Conservation (phyloP, 1,139 yeast genomes). For the Candida sp. region DNA sequence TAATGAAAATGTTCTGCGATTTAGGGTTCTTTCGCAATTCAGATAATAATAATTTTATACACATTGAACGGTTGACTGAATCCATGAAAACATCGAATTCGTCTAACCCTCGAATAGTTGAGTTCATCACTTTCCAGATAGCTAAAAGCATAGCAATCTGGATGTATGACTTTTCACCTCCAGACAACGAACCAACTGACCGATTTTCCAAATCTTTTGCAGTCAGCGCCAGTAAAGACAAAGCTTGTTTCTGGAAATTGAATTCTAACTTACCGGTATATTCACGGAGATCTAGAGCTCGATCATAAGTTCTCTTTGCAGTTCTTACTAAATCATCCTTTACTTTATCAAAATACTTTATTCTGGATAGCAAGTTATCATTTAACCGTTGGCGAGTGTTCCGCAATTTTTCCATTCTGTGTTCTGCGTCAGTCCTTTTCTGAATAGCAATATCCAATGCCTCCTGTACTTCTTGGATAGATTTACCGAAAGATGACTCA, state of each 20-base stretch:
- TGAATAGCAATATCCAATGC: constrained; percentile 23
- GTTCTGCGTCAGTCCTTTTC: constrained; percentile 27
- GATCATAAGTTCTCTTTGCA: constrained; percentile 47
- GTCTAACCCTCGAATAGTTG: constrained; percentile 84
- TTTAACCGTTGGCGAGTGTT: constrained; percentile 21
- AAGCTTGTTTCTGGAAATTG: constrained; percentile 48
- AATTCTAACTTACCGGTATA: constrained; percentile 71
- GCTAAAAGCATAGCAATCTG: constrained; percentile 86
- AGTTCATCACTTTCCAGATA: constrained; percentile 91
- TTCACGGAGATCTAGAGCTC: constrained; percentile 63
- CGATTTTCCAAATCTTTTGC: constrained; percentile 57
- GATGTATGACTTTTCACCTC: constrained; percentile 95
- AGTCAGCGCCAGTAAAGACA: constrained; percentile 60
- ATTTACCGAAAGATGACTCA: constrained; percentile 31
- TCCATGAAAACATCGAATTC: constrained; percentile 99
- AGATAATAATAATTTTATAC: constrained; percentile 69
- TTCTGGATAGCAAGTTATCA: constrained; percentile 43
- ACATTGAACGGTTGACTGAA: constrained; percentile 79
- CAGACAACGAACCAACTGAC: constrained; percentile 82
- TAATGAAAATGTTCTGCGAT: constrained; percentile 87
- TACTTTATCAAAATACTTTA: constrained; percentile 47
- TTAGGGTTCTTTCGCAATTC: constrained; percentile 61
- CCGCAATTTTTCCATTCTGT: constrained; percentile 19
- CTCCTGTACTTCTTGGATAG: constrained; percentile 35
- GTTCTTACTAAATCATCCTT: constrained; percentile 29